phyloP scores from a whole-genome alignment of 192 early-diverging fungal genomes.

The Helicostylum pulchrum region DNA sequence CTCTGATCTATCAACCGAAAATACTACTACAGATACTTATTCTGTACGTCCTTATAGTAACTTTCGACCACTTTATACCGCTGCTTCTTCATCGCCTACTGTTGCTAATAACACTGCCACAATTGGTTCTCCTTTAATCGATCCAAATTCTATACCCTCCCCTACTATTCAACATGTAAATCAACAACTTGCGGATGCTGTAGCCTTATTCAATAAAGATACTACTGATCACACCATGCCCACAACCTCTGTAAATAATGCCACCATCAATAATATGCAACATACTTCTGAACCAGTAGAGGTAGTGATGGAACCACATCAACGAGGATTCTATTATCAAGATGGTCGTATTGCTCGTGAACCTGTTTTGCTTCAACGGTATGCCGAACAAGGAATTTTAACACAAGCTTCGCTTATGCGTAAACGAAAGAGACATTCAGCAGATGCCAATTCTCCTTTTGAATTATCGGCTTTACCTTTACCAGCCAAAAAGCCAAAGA shows the following conservation, averaged over 20 bases:
- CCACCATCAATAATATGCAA: neutral
- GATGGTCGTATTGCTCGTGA: slow-evolving; percentile 31
- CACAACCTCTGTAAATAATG: neutral
- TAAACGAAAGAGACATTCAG: slow-evolving; percentile 28
- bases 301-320: slow-evolving; percentile 28
- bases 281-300: neutral
- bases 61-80: slow-evolving; percentile 8
- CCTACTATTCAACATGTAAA: neutral
- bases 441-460: slow-evolving; percentile 22
- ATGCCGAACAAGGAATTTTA: slow-evolving; percentile 34
- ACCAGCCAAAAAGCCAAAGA: slow-evolving; percentile 36
- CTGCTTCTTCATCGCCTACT: neutral
- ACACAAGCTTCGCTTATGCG: slow-evolving; percentile 32
- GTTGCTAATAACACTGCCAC: neutral
- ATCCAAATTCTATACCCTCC: slow-evolving; percentile 3
- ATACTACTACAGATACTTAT: slow-evolving; percentile 2
- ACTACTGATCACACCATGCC: neutral
- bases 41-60: slow-evolving; percentile 18
- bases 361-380: slow-evolving; percentile 28
- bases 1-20: neutral
- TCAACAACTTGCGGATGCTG: neutral
- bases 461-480: slow-evolving; percentile 16
- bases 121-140: neutral
- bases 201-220: neutral
- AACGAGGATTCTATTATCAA: slow-evolving; percentile 38